Base-by-base conservation (phyloP, 2,329 filamentous ascomycete genomes). In the Coniella lustricola region DNA sequence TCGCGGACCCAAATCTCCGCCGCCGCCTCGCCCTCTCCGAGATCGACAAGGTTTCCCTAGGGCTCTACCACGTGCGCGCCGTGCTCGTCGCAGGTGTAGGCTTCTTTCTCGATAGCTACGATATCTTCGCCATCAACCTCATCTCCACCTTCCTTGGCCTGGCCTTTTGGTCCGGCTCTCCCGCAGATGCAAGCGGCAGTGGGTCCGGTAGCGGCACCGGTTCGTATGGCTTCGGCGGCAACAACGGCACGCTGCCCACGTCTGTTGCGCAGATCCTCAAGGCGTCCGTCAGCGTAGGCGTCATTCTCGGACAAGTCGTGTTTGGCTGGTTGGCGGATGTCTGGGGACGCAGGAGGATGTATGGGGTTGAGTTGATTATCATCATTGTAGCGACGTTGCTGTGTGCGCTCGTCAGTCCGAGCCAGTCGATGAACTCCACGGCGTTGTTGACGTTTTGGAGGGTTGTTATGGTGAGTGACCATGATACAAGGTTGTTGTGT, bases 101-200 rank as follows among this genome's bases (percentile, higher is more conserved):
- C 44, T 91, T 93, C 72, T 89, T 91, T 62, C 84, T 87, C 40
- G 87, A 90, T 64, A 84, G 85, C 12, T 91, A 91, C 67, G 81
- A 79, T 56, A 87, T 90, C 57, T 93, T 93, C 64, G 84, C 87
- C 60, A 86, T 90, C 64, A 87, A 85, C 62, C 71, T 90, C 41
- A 77, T 86, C 42, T 84, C 81, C 2, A 76, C 74, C 39, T 79
- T 90, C 62, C 68, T 91, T 13, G 87, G 87, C 38, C 75, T 90
- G 13, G 85, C 89, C 42, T 93, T 84, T 64, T 93, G 85, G 78
- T 72, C 77, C 54, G 72, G 71, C 3, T 42, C 61, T 10, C 60
- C 61, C 4, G 53, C 64, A 4, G 60, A 65, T n/a, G n/a, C n/a
- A n/a, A n/a, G n/a, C n/a, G n/a, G n/a, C n/a, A n/a, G n/a, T n/a